Evolutionary conservation across 179 eudicot species (phyloP).

Genomic region (Silene noctiflora): DNA sequence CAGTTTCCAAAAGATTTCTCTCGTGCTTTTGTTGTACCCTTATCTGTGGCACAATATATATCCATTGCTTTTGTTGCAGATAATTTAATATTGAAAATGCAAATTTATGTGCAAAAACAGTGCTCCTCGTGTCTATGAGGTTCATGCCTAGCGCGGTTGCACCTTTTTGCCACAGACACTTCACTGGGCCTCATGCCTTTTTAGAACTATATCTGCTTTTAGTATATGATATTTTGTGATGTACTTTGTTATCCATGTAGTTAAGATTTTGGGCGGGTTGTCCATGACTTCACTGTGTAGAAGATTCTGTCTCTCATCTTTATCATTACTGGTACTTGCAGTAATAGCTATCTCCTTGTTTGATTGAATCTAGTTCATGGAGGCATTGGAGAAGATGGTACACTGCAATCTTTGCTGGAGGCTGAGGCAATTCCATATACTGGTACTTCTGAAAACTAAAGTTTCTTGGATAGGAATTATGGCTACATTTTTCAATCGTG

Average conservation of each 20-base stretch:
- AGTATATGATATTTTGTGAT: background rate
- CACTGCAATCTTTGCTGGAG: constrained; percentile 76
- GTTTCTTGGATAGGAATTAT: background rate
- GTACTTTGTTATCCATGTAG: background rate
- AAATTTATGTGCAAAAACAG: background rate
- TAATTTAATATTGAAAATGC: background rate
- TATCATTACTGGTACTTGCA: background rate
- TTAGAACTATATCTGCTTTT: background rate
- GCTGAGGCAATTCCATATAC: constrained; percentile 70
- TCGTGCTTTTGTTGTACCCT: background rate
- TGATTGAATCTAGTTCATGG: constrained; percentile 59
- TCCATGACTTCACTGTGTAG: background rate
- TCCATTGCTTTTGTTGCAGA: background rate
- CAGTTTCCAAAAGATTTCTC: background rate
- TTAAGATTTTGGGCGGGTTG: background rate
- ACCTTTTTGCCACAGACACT: no score
- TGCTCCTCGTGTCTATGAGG: background rate
- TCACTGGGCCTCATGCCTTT: no score
- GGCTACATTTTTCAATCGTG: background rate
- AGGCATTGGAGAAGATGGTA: constrained; percentile 92
- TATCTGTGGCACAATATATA: background rate
- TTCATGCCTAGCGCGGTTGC: background rate
- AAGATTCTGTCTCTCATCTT: background rate
- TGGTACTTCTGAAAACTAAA: constrained; percentile 35
- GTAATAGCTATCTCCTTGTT: background rate